These are phyloP conservation scores for Cucurbita ficifolia DNA, from an alignment of 306 rosid species.

Conservation along the genomic window DNA sequence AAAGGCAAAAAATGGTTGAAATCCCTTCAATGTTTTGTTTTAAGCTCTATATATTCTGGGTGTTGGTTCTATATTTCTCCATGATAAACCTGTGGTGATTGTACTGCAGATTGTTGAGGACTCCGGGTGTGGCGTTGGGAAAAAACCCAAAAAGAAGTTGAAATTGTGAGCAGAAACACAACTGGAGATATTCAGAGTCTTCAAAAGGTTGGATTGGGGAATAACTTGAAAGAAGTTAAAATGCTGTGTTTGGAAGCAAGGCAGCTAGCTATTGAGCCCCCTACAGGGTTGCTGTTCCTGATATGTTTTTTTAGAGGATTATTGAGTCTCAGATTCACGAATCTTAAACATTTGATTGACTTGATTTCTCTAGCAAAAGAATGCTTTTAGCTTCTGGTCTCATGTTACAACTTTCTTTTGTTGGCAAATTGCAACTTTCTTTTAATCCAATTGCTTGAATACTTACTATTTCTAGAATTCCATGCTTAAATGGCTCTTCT, in stretches of 20 bases:
- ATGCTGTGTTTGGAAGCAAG: not conserved
- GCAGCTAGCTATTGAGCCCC: not conserved
- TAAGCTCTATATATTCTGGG: not conserved
- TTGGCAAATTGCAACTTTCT: not conserved
- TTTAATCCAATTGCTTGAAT: not conserved
- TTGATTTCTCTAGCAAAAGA: not conserved
- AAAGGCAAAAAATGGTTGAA: constrained; percentile 45
- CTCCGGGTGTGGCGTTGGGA: not conserved
- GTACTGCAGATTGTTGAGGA: not conserved
- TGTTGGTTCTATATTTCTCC: not conserved
- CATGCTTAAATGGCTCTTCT: not conserved
- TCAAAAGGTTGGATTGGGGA: not conserved
- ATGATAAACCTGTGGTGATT: not conserved
- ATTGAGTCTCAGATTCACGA: not conserved
- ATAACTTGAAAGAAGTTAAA: not conserved
- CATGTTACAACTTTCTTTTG: not conserved
- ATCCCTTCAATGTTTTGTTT: not conserved
- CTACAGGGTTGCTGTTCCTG: constrained; percentile 1
- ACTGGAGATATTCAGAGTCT: not conserved
- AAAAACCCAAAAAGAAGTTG: not conserved
- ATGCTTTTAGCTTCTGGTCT: not conserved
- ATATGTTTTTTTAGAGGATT: not conserved
- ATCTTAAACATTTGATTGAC: not conserved
- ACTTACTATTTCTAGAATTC: not conserved
- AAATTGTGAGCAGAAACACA: not conserved